phyloP scores from a whole-genome alignment of 306 rosid species.

The Oxytropis ochrocephala region DNA sequence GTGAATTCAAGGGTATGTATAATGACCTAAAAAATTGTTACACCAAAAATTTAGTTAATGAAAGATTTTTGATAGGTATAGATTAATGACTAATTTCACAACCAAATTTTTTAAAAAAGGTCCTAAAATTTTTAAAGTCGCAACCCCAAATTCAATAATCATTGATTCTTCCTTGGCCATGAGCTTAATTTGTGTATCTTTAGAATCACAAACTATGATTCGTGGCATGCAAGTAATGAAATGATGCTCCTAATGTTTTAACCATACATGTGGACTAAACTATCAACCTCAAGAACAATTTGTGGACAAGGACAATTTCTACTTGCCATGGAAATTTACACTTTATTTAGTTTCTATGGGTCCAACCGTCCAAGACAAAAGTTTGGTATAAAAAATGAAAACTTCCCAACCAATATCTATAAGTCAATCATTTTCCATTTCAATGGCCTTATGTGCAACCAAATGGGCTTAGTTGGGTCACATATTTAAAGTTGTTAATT shows the following conservation, averaged over 20 bases:
- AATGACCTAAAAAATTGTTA: too few species aligned
- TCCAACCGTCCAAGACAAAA: conserved; percentile 20
- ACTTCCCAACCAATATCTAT: conserved; percentile 18
- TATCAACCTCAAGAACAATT: conserved; percentile 28
- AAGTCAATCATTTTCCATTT: conserved; percentile 32
- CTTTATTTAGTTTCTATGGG: background rate
- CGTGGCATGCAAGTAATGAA: conserved; percentile 3
- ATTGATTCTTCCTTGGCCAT: background rate
- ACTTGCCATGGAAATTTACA: conserved; percentile 18
- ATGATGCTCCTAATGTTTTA: conserved; percentile 22
- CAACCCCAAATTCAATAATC: background rate
- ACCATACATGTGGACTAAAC: conserved; percentile 40
- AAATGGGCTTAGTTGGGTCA: conserved; percentile 38
- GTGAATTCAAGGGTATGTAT: too few species aligned
- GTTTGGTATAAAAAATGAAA: conserved; percentile 1
- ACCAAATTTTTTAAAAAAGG: too few species aligned
- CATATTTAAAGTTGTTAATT: conserved; percentile 36
- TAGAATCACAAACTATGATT: conserved; percentile 8
- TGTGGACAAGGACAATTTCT: conserved; percentile 39
- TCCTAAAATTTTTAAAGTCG: background rate
- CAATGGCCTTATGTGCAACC: conserved; percentile 30
- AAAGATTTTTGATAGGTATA: too few species aligned
- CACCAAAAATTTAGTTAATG: too few species aligned
- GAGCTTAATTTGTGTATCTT: background rate
- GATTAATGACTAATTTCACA: too few species aligned